These are phyloP conservation scores for Penicillium corylophilum DNA, from an alignment of 2,329 filamentous ascomycete genomes.

Conservation along the genomic window DNA sequence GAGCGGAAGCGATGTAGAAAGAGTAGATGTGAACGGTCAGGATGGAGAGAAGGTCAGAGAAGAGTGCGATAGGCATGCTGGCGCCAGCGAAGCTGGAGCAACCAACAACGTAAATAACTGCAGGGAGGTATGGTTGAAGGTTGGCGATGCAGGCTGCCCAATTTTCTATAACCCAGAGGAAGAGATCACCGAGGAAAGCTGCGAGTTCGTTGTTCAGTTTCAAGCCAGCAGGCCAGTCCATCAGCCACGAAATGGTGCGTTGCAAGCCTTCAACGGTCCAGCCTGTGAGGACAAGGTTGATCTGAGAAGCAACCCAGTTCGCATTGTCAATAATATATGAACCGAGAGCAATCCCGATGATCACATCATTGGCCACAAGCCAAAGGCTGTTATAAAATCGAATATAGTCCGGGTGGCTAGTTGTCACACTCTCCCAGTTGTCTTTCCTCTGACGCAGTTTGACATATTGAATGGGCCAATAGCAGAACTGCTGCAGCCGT, in stretches of 20 bases:
- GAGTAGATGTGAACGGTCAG: constrained; percentile 96
- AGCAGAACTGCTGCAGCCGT: constrained; percentile 94
- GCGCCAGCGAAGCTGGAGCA: constrained; percentile 94
- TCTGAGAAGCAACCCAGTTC: constrained; percentile 74
- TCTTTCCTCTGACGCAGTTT: constrained; percentile 85
- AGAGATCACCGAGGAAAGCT: constrained; percentile 89
- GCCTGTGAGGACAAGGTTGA: constrained; percentile 70
- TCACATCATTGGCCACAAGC: constrained; percentile 98
- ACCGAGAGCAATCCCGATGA: constrained; percentile 93
- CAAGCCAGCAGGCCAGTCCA: constrained; percentile 90
- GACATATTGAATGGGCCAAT: constrained; percentile 96
- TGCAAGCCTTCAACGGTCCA: constrained; percentile 90
- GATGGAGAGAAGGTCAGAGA: constrained; percentile 88
- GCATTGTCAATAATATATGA: constrained; percentile 97
- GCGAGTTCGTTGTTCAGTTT: constrained; percentile 95
- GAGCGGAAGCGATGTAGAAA: constrained; percentile 93
- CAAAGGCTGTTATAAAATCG: constrained; percentile 98
- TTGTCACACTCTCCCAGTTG: constrained; percentile 94
- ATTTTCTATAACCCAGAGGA: constrained; percentile 97
- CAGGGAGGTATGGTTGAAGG: constrained; percentile 76
- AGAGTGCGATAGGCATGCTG: constrained; percentile 93
- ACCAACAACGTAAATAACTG: constrained; percentile 87
- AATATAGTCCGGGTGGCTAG: constrained; percentile 95
- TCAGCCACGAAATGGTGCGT: constrained; percentile 89
- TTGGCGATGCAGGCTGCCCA: constrained; percentile 86